Conservation (phyloP, 352 stramenopile genomes). For the Globisporangium apiculatum region DNA sequence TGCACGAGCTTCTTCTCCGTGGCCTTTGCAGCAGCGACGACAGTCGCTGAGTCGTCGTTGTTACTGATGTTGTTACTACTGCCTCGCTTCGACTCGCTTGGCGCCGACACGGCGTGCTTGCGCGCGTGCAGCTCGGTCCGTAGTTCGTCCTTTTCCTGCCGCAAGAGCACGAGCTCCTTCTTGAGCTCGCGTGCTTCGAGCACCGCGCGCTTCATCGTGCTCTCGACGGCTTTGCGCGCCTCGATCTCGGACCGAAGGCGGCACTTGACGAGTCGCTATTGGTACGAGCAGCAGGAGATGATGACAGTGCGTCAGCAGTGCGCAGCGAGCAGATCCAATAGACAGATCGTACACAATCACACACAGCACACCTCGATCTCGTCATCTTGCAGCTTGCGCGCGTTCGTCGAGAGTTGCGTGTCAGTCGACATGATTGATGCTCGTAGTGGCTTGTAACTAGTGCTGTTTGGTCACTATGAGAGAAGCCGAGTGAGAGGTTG, state of each 20-base stretch:
- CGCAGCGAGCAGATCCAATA: not conserved
- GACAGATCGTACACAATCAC: not conserved
- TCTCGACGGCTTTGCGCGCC: constrained; percentile 59
- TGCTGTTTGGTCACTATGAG: no score
- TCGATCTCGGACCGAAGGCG: constrained; percentile 68
- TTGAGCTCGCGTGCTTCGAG: constrained; percentile 67
- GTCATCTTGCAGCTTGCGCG: constrained; percentile 49
- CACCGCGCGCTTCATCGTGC: constrained; percentile 68
- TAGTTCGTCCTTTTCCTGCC: constrained; percentile 66
- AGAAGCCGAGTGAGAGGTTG: no score
- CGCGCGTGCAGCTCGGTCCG: constrained; percentile 18
- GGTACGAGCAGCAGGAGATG: no score
- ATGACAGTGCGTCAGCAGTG: no score
- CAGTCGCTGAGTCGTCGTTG: not conserved
- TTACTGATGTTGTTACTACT: constrained; percentile 4
- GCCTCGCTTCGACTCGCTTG: not conserved
- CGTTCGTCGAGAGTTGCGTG: constrained; percentile 26
- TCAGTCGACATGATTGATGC: constrained; percentile 2
- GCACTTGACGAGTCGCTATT: constrained; percentile 68
- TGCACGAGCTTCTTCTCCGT: constrained; percentile 29
- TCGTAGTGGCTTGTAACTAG: no score
- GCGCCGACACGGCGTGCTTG: constrained; percentile 4
- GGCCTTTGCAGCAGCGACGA: constrained; percentile 11
- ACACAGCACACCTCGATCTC: constrained; percentile 40
- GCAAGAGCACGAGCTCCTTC: constrained; percentile 67